Conservation (phyloP, 306 rosid species). For the Inga leiocalycina region DNA sequence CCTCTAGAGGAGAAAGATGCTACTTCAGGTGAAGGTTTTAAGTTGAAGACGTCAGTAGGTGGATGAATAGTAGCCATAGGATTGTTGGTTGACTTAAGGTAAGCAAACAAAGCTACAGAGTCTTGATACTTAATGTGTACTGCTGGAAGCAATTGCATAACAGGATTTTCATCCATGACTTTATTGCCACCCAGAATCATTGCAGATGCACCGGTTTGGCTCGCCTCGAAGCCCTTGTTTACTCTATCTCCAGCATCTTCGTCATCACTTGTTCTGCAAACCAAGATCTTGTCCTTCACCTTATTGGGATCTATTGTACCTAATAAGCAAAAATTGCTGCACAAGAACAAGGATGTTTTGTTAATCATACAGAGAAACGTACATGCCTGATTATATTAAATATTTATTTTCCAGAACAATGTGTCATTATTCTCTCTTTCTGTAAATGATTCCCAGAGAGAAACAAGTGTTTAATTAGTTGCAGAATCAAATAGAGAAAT, state of each 20-base stretch:
- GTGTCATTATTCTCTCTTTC: too few species aligned
- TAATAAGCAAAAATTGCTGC: neutral
- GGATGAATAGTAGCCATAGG: neutral
- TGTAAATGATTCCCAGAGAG: too few species aligned
- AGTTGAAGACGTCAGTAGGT: neutral
- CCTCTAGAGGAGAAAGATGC: neutral
- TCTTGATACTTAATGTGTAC: neutral
- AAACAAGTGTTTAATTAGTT: neutral
- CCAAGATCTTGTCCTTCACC: neutral
- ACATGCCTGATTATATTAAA: too few species aligned
- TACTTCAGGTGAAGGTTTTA: neutral
- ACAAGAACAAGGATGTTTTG: neutral
- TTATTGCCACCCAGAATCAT: neutral
- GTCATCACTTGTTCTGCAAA: neutral
- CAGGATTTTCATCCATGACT: too few species aligned
- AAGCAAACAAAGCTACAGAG: neutral
- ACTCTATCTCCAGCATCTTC: rapidly evolving
- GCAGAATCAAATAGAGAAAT: neutral
- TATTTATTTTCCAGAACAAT: too few species aligned
- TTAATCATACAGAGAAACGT: too few species aligned
- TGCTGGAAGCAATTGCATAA: neutral
- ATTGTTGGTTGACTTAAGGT: neutral
- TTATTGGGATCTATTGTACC: neutral
- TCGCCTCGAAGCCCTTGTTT: neutral
- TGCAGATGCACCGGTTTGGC: neutral